phyloP scores from a whole-genome alignment of 495 filamentous ascomycete species.

The Hypoxylon fuscum region DNA sequence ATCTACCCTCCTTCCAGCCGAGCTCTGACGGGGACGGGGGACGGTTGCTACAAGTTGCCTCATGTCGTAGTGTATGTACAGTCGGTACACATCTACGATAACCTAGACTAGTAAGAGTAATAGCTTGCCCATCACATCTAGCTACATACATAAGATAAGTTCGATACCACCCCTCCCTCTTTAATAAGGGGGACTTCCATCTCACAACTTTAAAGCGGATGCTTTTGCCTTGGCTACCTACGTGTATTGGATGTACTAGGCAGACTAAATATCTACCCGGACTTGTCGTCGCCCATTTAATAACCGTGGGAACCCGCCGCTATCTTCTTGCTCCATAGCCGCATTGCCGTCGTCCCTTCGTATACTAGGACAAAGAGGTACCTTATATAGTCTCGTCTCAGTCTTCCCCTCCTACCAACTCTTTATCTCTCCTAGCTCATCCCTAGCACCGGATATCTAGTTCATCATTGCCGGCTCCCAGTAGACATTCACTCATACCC shows the following conservation, averaged over 20 bases:
- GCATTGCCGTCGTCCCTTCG: constrained; percentile 8
- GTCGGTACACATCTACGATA: constrained; percentile 6
- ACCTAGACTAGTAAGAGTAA: constrained; percentile 6
- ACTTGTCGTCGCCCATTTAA: constrained; percentile 29
- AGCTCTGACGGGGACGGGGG: constrained; percentile 19
- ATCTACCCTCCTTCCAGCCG: constrained; percentile 46
- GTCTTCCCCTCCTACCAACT: not conserved
- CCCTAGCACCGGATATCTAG: no score
- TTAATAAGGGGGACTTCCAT: constrained; percentile 13
- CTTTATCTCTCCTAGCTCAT: no score
- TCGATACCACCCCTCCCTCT: constrained; percentile 15
- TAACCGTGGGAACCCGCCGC: constrained; percentile 34
- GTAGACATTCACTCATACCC: no score
- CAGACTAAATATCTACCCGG: constrained; percentile 27
- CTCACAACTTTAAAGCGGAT: constrained; percentile 22
- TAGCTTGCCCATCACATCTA: constrained; percentile 5
- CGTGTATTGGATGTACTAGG: not conserved
- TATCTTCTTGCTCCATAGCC: constrained; percentile 11
- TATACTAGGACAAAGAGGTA: constrained; percentile 18
- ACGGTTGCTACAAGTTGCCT: constrained; percentile 18
- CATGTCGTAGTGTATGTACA: constrained; percentile 32
- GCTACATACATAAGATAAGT: constrained; percentile 30
- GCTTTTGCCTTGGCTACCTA: constrained; percentile 20
- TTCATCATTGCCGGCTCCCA: not conserved
- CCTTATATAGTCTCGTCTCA: not conserved